Percentiles rank a stretch among this genome's conserved stretches.
phyloP scores from a whole-genome alignment of 768 basidiomycete species.

The Rubroboletus pulcherrimus region DNA sequence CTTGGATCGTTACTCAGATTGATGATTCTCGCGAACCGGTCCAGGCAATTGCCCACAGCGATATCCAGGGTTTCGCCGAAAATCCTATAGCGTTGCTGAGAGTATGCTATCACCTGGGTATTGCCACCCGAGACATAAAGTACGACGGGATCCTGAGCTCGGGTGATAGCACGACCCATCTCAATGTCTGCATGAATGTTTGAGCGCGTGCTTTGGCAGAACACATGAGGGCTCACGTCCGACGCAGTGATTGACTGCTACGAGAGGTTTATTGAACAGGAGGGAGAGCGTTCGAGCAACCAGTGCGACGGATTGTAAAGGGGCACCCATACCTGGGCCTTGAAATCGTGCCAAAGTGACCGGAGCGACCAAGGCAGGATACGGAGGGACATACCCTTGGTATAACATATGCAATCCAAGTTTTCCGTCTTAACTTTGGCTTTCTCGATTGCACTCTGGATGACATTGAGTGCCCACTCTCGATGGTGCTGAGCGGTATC shows the following conservation, averaged over 20 bases:
- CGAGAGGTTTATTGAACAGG: conserved; percentile 83
- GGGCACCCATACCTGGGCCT: conserved; percentile 99
- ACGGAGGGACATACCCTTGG: conserved; percentile 68
- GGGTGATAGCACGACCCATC: conserved; percentile 95
- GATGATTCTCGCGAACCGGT: conserved; percentile 94
- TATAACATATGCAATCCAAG: conserved; percentile 93
- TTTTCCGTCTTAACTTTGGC: conserved; percentile 71
- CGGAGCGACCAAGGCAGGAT: background rate
- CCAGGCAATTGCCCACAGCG: conserved; percentile 98
- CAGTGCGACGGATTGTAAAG: conserved; percentile 89
- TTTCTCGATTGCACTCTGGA: conserved; percentile 67
- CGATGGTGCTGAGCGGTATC: conserved; percentile 97
- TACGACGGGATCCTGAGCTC: conserved; percentile 92
- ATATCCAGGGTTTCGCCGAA: conserved; percentile 99
- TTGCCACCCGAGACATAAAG: conserved; percentile 99
- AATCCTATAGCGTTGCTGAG: conserved; percentile 93
- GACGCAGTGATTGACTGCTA: conserved; percentile 99
- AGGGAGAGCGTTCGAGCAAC: conserved; percentile 90
- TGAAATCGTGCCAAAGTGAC: background rate
- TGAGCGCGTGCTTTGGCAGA: background rate
- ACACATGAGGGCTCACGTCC: conserved; percentile 63
- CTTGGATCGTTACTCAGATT: conserved; percentile 92
- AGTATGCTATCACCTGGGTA: conserved; percentile 99
- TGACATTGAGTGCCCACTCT: conserved; percentile 83
- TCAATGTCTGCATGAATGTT: conserved; percentile 74